A percentile compares a stretch with the other conserved stretches of the same genome.
phyloP scores from a whole-genome alignment of 345 rosid genomes.

The Diplotaxis tenuifolia region DNA sequence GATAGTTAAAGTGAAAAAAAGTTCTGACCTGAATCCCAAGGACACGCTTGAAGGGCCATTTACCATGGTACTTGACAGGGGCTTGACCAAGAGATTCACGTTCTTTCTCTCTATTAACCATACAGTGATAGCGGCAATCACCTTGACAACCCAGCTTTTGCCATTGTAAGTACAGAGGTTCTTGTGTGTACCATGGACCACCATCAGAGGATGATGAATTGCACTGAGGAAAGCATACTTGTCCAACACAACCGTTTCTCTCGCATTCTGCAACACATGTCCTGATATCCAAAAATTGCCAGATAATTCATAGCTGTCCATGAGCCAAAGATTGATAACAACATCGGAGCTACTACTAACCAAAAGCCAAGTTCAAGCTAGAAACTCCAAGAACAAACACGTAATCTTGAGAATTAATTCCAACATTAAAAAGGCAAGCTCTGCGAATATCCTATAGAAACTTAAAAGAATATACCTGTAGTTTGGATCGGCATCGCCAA shows the following conservation, averaged over 20 bases:
- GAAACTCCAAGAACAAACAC: not conserved
- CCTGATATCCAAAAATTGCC: slow-evolving; percentile 36
- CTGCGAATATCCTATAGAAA: not conserved
- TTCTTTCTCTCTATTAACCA: slow-evolving; percentile 62
- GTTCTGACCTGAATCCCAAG: slow-evolving; percentile 63
- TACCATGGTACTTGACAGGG: slow-evolving; percentile 78
- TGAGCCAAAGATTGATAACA: not conserved
- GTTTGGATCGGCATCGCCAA: slow-evolving; percentile 67
- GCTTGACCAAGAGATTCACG: slow-evolving; percentile 43
- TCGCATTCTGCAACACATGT: slow-evolving; percentile 57
- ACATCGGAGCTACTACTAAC: not conserved
- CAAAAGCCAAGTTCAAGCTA: slow-evolving; percentile 1
- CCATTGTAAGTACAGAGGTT: slow-evolving; percentile 65
- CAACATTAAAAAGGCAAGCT: not conserved
- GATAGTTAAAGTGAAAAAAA: not conserved
- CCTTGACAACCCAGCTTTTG: slow-evolving; percentile 68
- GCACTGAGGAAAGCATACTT: slow-evolving; percentile 62
- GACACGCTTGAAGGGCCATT: slow-evolving; percentile 79
- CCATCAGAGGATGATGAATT: slow-evolving; percentile 53
- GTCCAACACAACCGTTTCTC: slow-evolving; percentile 62
- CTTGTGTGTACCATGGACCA: slow-evolving; percentile 69
- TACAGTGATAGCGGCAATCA: slow-evolving; percentile 74
- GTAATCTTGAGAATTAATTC: not conserved
- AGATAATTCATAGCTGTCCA: not conserved
- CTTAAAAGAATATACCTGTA: slow-evolving; percentile 47